Evolutionary conservation across 2,329 filamentous ascomycete genomes (phyloP).

Genomic region (Hypoxylon sp.): DNA sequence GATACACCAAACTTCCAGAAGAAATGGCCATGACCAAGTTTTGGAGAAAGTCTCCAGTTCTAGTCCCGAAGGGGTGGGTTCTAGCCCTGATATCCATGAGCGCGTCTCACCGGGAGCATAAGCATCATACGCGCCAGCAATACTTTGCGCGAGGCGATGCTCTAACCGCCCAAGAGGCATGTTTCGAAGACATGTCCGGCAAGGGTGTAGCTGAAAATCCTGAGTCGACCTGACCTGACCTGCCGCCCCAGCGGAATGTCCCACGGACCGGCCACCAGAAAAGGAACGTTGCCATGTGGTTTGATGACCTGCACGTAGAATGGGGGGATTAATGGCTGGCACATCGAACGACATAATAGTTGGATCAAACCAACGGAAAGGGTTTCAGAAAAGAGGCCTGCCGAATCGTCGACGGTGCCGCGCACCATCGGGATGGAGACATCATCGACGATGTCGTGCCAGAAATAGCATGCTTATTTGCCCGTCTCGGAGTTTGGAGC

Average conservation of each 20-base stretch:
- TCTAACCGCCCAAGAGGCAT: neutral
- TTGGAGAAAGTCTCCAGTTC: neutral
- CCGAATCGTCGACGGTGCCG: constrained; percentile 4
- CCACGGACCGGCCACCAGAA: constrained; percentile 9
- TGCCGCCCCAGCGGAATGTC: neutral
- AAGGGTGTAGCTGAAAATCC: constrained; percentile 24
- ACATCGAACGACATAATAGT: constrained; percentile 6
- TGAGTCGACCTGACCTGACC: neutral
- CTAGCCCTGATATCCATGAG: neutral
- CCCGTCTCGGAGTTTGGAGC: neutral
- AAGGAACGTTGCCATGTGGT: constrained; percentile 15
- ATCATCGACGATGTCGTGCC: constrained; percentile 3
- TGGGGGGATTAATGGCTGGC: neutral
- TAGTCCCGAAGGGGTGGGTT: neutral
- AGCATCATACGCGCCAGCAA: neutral
- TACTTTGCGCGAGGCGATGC: constrained; percentile 7
- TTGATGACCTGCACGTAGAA: constrained; percentile 14
- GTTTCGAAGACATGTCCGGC: neutral
- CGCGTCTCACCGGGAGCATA: neutral
- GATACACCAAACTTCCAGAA: neutral
- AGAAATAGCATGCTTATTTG: constrained; percentile 12
- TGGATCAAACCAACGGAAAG: constrained; percentile 1
- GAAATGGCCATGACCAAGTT: neutral
- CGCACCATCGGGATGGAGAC: constrained; percentile 3
- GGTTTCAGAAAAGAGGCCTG: neutral